Evolutionary conservation across 139 green algal genomes (phyloP), one percentile per base, ranked within the genome.

Genomic region (Mychonastes homosphaera): DNA sequence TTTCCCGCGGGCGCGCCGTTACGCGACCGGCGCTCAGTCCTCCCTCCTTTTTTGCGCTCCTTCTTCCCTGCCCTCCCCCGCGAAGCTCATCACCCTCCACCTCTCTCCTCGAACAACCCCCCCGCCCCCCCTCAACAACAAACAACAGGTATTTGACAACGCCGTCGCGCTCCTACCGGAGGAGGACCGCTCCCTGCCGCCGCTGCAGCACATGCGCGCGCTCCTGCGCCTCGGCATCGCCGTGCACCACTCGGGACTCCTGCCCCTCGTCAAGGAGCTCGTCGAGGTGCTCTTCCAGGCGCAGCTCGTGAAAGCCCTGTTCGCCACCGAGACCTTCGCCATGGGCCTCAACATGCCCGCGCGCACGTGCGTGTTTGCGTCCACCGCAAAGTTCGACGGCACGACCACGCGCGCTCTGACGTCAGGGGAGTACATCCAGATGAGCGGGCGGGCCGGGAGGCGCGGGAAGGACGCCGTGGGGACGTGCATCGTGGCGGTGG

Each of bases 311-410:
- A 71, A 84, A 57, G 70, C 81, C 21, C 79, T 96, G 21, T 95
- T 94, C 67, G 78, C 83, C 24, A 95, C 89, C 2, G 87, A 96
- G 75, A 96, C 90, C 12, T 98, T 99, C 78, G 84, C 91, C 48
- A 97, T 94, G 86, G 92, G 92, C 12, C 69, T 99, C 26, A 98
- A 99, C 84, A 99, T 99, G 92, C 92, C 92, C 1, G 92, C 91
- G 15, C 75, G 71, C 32, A 94, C 87, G 2, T 85, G 94, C 10
- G 70, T 98, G 9, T 98, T 98, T 76, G 91, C 82, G 0, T 68
- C 68, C 34, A 64, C 95, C 44, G 65, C 61, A 9, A 98, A 99
- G 75, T 98, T 74, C 65, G 92, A 99, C 64, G 92, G 92, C 7
- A 53, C 80, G 35, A 66, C 68, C 33, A 55, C 83, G 21, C 56